Evolutionary conservation across 2,329 filamentous ascomycete species (phyloP).

Genomic region (Arthrinium puccinioides): DNA sequence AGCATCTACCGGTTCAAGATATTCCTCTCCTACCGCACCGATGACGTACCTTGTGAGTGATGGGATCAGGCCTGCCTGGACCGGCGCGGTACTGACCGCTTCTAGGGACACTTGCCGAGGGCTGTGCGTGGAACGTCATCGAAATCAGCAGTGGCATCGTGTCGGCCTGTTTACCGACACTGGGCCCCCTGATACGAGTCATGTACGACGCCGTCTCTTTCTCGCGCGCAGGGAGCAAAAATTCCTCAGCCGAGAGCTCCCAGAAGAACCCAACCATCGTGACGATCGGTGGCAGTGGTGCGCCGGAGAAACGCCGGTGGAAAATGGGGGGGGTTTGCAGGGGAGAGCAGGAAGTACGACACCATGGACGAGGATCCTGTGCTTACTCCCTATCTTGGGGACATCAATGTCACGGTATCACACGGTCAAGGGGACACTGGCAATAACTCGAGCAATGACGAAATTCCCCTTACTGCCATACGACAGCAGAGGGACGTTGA

Average conservation of each 20-base stretch:
- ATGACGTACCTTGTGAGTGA: constrained; percentile 2
- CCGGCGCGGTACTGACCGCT: too few relatives aligned
- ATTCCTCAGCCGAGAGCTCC: not conserved
- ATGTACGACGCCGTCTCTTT: constrained; percentile 1
- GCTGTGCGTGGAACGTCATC: constrained; percentile 4
- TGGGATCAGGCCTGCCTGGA: too few relatives aligned
- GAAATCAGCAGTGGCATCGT: constrained; percentile 4
- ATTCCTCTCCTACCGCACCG: constrained; percentile 1
- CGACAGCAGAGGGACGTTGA: not conserved
- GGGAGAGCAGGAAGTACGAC: constrained; percentile 2
- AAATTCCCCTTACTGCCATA: constrained; percentile 1
- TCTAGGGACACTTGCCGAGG: constrained; percentile 1
- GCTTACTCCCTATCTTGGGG: not conserved
- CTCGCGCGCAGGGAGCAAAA: not conserved
- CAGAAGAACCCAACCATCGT: not conserved
- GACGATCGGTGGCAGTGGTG: constrained; percentile 2
- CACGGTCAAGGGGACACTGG: not conserved
- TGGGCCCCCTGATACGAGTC: constrained; percentile 3
- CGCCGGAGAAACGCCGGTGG: not conserved
- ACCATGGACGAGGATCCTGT: constrained; percentile 1
- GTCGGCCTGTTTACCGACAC: constrained; percentile 3
- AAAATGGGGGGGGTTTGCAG: not conserved
- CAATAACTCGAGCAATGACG: not conserved
- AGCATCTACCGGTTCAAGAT: constrained; percentile 3
- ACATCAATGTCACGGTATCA: not conserved